A percentile compares a stretch with the other conserved stretches of the same genome.
Evolutionary conservation across 2,329 filamentous ascomycete genomes (phyloP).

Genomic region (Ophiostoma himal-ulmi): DNA sequence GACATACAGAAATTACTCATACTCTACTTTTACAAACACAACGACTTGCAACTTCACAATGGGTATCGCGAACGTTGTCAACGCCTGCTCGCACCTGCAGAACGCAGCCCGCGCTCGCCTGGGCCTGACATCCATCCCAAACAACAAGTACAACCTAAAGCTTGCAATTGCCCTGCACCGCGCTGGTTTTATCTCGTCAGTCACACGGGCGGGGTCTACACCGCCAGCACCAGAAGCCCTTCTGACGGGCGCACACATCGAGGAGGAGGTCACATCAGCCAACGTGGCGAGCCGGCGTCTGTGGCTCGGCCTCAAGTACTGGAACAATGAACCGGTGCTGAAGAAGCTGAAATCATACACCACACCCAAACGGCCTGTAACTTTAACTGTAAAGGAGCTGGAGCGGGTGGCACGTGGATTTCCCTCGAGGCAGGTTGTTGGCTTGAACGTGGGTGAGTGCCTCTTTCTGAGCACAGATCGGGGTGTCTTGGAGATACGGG

Average conservation of each 20-base stretch:
- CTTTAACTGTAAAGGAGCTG: conserved; percentile 57
- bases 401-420: conserved; percentile 63
- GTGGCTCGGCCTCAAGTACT: conserved; percentile 90
- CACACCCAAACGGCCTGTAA: conserved; percentile 69
- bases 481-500: conserved; percentile 74
- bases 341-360: conserved; percentile 59
- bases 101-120: conserved; percentile 82
- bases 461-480: conserved; percentile 72
- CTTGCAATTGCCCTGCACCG: conserved; percentile 73
- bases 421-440: conserved; percentile 63
- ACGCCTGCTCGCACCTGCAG: conserved; percentile 86
- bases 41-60: conserved; percentile 25
- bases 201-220: conserved; percentile 63
- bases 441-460: conserved; percentile 73
- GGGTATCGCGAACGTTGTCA: conserved; percentile 61
- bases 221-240: conserved; percentile 46
- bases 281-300: conserved; percentile 71
- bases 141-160: conserved; percentile 72
- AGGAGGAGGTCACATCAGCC: conserved; percentile 55
- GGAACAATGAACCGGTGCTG: conserved; percentile 74
- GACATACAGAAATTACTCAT: too few relatives aligned
- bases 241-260: conserved; percentile 32
- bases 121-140: conserved; percentile 74
- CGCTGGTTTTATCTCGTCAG: conserved; percentile 71
- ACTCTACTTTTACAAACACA: not conserved